Evolutionary conservation across 805 yeast species (phyloP), one percentile per base, ranked within the genome.

Genomic region (Yamadazyma olivae): DNA sequence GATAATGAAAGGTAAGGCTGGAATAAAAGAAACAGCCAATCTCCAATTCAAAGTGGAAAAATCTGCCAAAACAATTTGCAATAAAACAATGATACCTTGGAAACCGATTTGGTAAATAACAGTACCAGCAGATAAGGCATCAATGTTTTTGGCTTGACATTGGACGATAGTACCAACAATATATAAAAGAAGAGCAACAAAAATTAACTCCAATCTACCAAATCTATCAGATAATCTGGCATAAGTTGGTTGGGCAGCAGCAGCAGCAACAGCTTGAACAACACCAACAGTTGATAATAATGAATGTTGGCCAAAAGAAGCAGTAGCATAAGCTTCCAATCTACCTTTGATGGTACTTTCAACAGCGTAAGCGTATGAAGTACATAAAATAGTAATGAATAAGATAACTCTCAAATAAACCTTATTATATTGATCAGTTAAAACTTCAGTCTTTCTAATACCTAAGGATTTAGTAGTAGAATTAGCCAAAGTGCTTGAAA

Each of bases 11-110:
- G 91, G 91, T 49, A 78, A 66, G 3, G 87, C 77, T 17, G 90
- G 87, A 24, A 79, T 62, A 45, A 80, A 77, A 23, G 83, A 75
- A 46, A 70, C 74, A 30, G 76, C 66, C 47, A 83, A 68, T 65
- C 93, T 77, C 83, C 88, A 81, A 54, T 76, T 81, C 50, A 83
- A 66, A 42, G 72, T 67, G 6, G 90, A 80, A 50, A 77, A 68
- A 57, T 84, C 95, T 2, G 86, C 79, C 40, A 78, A 54, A 28
- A 83, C 64, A 25, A 83, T 60, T 46, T 78, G 70, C 23, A 81
- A 54, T 32, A 79, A 57, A 35, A 83, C 62, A 25, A 77, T 63
- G 16, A 78, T 67, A 41, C 90, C 88, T 20, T 82, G 75, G 54
- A 77, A 82, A 8, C 95, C 64, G 45, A 59, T 46, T 41, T 59